phyloP scores from a whole-genome alignment of 495 filamentous ascomycete genomes.

The Aspergillus wentii region DNA sequence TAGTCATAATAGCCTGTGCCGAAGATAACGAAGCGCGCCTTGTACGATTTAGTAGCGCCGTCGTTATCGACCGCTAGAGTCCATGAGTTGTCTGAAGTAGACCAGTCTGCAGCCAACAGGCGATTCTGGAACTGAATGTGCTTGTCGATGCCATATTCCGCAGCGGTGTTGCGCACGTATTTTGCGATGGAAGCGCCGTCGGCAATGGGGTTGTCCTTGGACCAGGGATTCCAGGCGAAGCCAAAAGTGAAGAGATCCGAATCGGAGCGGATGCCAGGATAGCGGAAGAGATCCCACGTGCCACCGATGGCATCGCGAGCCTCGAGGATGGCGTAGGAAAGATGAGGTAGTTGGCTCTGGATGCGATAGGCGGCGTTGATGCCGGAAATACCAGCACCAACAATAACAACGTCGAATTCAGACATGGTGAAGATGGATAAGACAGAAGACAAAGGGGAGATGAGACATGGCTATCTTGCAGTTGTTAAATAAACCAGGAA shows the following conservation, averaged over 20 bases:
- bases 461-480: no score
- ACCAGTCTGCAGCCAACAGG: conserved; percentile 55
- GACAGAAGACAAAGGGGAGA: no score
- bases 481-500: no score
- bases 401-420: conserved; percentile 65
- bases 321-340: conserved; percentile 59
- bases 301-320: conserved; percentile 56
- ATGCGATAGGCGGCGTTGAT: conserved; percentile 72
- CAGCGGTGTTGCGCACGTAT: conserved; percentile 58
- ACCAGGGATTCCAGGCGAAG: conserved; percentile 66
- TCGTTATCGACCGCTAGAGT: conserved; percentile 48
- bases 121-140: conserved; percentile 58
- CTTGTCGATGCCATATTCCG: conserved; percentile 54
- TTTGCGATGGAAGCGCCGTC: conserved; percentile 52
- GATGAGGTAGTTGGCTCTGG: conserved; percentile 50
- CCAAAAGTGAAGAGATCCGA: conserved; percentile 64
- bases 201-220: conserved; percentile 52
- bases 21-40: conserved; percentile 53
- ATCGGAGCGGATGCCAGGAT: conserved; percentile 66
- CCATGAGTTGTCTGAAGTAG: conserved; percentile 56
- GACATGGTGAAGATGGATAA: no score
- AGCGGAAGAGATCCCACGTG: conserved; percentile 70
- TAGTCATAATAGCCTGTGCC: conserved; percentile 67
- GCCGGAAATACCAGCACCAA: conserved; percentile 72
- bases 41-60: conserved; percentile 40